Base-by-base conservation (phyloP, 495 filamentous ascomycete genomes). In the Neurospora tetrasperma region DNA sequence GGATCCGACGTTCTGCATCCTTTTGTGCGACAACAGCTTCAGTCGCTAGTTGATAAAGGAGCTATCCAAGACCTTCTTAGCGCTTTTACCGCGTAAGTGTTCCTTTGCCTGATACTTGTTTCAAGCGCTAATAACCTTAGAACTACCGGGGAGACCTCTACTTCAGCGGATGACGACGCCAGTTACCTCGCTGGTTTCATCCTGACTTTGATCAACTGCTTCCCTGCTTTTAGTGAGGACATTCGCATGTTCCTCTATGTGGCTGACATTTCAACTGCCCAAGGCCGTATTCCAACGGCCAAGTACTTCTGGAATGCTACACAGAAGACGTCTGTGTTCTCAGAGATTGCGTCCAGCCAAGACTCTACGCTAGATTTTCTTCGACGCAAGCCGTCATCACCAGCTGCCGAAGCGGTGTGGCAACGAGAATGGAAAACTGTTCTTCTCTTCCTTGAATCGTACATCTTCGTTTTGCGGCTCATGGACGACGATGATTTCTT, bases 171-270 rank as follows among this genome's bases (percentile, higher is more conserved):
- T 41, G 84, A 88, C 71, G 89, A 94, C 77, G 91, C 93, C 0
- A 90, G 89, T 73, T 83, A 92, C 14, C 86, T 98, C 66, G 94
- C 96, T 66, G 92, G 89, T 66, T 98, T 97, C 78, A 92, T 94
- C 3, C 84, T 98, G 54, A 96, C 92, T 16, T 82, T 99, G 10
- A 82, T 98, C 8, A 89, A 91, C 72, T 92, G 93, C 71, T 99
- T 99, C 75, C 96, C 94, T 23, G 85, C 87, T 10, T 86, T 89
- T 46, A 88, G 90, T 23, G 94, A 97, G 76, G 96, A 98, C 70
- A 96, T 98, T 70, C 91, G 94, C 1, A 97, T 98, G 93, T 96
- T 96, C 86, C 83, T 99, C 5, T 98, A 94, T 75, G 83, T 94
- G 16, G 91, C 93, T 0, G 94, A 94, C 41, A 90, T 92, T 12